These are phyloP conservation scores for Lunasporangiospora selenospora DNA, from an alignment of 192 early-diverging fungal species.

Conservation along the genomic window DNA sequence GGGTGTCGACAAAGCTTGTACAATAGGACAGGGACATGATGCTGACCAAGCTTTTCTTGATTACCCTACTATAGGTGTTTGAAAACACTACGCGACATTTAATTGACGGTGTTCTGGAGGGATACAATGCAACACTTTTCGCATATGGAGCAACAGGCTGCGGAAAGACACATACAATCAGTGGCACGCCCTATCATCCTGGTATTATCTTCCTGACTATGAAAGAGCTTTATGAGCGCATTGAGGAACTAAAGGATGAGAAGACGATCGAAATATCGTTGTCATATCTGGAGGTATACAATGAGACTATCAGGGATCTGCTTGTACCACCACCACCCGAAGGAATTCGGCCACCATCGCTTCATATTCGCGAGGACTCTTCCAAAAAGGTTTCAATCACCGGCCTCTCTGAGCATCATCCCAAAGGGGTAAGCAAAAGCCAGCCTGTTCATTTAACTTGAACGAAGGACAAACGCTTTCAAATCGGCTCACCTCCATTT, in stretches of 20 bases:
- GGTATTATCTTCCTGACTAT: conserved; percentile 97
- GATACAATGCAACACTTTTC: conserved; percentile 92
- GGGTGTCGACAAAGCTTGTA: conserved; percentile 76
- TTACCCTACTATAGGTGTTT: conserved; percentile 45
- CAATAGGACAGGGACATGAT: background rate
- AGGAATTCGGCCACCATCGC: conserved; percentile 44
- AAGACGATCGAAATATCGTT: conserved; percentile 71
- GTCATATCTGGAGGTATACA: conserved; percentile 96
- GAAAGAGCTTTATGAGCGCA: conserved; percentile 84
- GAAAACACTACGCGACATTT: conserved; percentile 74
- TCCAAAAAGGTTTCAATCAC: conserved; percentile 69
- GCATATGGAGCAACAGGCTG: conserved; percentile 87
- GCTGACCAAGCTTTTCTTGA: background rate
- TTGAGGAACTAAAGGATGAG: conserved; percentile 73
- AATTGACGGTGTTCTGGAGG: conserved; percentile 73
- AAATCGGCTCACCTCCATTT: too few relatives aligned
- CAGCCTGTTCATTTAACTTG: too few relatives aligned
- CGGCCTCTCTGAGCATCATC: conserved; percentile 72
- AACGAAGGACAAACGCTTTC: too few relatives aligned
- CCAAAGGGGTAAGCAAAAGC: conserved; percentile 41
- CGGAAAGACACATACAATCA: conserved; percentile 87
- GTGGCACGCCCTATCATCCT: conserved; percentile 57
- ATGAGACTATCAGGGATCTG: conserved; percentile 94
- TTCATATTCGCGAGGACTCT: conserved; percentile 83
- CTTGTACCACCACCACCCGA: conserved; percentile 48